Conservation (phyloP, 2,329 filamentous ascomycete species). For the Penicillium sp. region DNA sequence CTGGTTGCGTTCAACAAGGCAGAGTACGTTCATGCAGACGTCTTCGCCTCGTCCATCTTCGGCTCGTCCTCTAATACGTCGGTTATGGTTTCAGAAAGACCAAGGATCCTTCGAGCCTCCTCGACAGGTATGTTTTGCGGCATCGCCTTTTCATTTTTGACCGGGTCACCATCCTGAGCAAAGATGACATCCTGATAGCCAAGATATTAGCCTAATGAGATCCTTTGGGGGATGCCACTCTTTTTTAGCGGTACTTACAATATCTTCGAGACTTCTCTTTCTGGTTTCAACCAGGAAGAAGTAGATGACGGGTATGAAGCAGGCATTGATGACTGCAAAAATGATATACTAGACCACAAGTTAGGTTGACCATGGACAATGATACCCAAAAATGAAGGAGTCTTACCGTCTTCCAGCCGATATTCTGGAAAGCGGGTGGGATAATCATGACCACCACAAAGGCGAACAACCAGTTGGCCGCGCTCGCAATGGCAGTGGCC, state of each 20-base stretch:
- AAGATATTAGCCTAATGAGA: background rate
- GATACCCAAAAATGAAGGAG: background rate
- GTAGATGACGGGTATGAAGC: conserved; percentile 11
- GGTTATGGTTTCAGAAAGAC: background rate
- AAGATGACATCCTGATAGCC: background rate
- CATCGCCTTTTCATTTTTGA: background rate
- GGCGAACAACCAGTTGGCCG: conserved; percentile 10
- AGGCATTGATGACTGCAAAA: conserved; percentile 3
- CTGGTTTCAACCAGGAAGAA: conserved; percentile 4
- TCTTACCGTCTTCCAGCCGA: conserved; percentile 1
- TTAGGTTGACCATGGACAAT: background rate
- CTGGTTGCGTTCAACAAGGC: too few relatives aligned
- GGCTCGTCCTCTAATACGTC: background rate
- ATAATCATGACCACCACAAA: conserved; percentile 13
- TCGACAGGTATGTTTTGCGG: background rate
- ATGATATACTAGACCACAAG: conserved; percentile 1
- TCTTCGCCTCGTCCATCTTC: background rate
- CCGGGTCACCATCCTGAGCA: background rate
- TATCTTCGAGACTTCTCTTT: conserved; percentile 1
- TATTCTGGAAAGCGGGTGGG: conserved; percentile 5
- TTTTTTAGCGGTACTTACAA: background rate
- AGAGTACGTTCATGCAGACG: background rate
- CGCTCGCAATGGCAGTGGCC: conserved; percentile 5
- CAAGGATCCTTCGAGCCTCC: background rate
- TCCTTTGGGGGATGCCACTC: background rate